Evolutionary conservation across 176 grass and related monocot species (phyloP).

Genomic region (Musa beccarii): DNA sequence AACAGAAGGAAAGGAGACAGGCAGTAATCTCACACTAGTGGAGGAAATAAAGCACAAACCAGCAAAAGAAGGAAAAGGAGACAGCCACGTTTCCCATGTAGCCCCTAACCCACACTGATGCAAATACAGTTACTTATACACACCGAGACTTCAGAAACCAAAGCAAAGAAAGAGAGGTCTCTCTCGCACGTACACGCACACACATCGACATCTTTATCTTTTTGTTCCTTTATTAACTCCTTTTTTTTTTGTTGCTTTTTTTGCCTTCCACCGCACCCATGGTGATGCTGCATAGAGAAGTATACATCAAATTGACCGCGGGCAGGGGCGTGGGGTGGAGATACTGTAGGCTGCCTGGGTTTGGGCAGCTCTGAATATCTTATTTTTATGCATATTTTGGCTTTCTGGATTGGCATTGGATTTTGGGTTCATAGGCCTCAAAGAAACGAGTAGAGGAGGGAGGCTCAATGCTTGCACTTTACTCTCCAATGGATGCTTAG

Average conservation of each 20-base stretch:
- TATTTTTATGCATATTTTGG: too few species aligned
- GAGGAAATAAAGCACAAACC: background rate
- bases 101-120: background rate
- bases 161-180: too few species aligned
- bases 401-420: slow-evolving; percentile 27
- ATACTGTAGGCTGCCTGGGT: too few species aligned
- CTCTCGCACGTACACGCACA: too few species aligned
- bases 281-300: background rate
- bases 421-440: slow-evolving; percentile 40
- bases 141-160: background rate
- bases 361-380: too few species aligned
- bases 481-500: slow-evolving; percentile 39
- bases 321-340: background rate
- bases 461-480: slow-evolving; percentile 33
- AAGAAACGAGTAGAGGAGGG: slow-evolving; percentile 12
- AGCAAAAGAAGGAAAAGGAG: background rate
- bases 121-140: background rate
- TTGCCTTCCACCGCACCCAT: background rate
- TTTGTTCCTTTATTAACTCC: background rate
- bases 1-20: background rate
- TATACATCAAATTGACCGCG: background rate
- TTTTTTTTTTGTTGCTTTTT: background rate
- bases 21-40: background rate
- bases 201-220: background rate
- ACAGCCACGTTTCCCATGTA: background rate